These are phyloP conservation scores for Candida mattraensis DNA, from an alignment of 805 yeast species.

Conservation along the genomic window DNA sequence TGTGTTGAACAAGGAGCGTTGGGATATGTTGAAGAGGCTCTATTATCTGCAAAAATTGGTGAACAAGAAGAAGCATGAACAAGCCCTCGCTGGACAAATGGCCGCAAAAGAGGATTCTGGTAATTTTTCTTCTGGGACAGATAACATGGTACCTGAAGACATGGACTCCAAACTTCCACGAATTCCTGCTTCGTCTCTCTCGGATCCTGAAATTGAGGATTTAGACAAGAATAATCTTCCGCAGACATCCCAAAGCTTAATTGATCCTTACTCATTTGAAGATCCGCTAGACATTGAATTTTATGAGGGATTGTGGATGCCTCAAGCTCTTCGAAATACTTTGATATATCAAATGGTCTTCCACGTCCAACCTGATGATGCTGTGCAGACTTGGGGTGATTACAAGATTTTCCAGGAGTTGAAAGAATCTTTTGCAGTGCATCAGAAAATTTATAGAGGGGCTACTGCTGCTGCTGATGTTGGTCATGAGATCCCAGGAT, in stretches of 20 bases:
- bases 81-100: not conserved
- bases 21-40: slow-evolving; percentile 70
- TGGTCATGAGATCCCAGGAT: not conserved
- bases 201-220: slow-evolving; percentile 42
- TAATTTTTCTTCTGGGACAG: slow-evolving; percentile 13
- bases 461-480: not conserved
- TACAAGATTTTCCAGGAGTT: slow-evolving; percentile 70
- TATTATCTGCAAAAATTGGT: slow-evolving; percentile 69
- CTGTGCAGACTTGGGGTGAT: slow-evolving; percentile 86
- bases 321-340: slow-evolving; percentile 81
- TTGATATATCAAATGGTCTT: slow-evolving; percentile 78
- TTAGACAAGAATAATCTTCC: slow-evolving; percentile 37
- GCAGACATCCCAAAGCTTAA: slow-evolving; percentile 40
- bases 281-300: slow-evolving; percentile 87
- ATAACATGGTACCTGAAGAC: slow-evolving; percentile 20
- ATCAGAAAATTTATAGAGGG: slow-evolving; percentile 23
- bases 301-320: slow-evolving; percentile 83
- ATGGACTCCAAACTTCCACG: slow-evolving; percentile 33
- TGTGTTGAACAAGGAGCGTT: slow-evolving; percentile 54
- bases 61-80: slow-evolving; percentile 36
- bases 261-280: slow-evolving; percentile 85
- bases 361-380: slow-evolving; percentile 93
- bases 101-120: slow-evolving; percentile 5
- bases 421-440: slow-evolving; percentile 50
- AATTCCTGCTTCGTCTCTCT: slow-evolving; percentile 37